These are phyloP conservation scores for Elsinoe necatrix DNA, from an alignment of 2,329 filamentous ascomycete genomes.

Conservation along the genomic window DNA sequence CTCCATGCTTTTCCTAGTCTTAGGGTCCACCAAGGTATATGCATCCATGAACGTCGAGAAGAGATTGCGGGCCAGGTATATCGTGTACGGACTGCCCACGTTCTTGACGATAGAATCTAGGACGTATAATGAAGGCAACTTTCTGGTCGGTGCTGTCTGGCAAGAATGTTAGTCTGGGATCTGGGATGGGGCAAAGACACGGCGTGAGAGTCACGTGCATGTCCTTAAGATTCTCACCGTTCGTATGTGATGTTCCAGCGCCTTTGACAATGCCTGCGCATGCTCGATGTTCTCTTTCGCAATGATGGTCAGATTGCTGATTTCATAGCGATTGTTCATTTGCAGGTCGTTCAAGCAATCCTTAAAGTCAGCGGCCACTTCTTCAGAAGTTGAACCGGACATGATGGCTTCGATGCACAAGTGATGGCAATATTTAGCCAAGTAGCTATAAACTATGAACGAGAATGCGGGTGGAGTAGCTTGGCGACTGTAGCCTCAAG, in stretches of 20 bases:
- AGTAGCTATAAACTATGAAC: constrained; percentile 11
- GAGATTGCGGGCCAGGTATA: constrained; percentile 86
- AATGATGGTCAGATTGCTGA: constrained; percentile 94
- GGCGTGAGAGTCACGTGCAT: neutral
- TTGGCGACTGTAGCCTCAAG: neutral
- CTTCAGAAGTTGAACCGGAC: constrained; percentile 59
- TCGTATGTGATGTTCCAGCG: constrained; percentile 86
- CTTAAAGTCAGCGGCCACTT: constrained; percentile 91
- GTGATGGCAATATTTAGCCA: constrained; percentile 12
- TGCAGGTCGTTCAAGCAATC: constrained; percentile 87
- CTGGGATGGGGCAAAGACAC: neutral
- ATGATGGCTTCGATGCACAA: constrained; percentile 41
- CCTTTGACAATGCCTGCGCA: constrained; percentile 83
- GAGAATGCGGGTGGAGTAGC: neutral
- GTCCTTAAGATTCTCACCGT: constrained; percentile 57
- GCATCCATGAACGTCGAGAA: constrained; percentile 96
- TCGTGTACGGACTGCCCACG: constrained; percentile 91
- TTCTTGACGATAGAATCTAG: constrained; percentile 98
- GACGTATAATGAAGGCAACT: constrained; percentile 91
- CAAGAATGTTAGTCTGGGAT: neutral
- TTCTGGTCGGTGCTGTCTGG: constrained; percentile 79
- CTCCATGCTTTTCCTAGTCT: constrained; percentile 83
- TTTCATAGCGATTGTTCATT: constrained; percentile 86
- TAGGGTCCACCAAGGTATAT: constrained; percentile 77
- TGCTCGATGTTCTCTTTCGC: constrained; percentile 96